Conservation (phyloP, 2,329 filamentous ascomycete species). For the Aaosphaeria arxii region DNA sequence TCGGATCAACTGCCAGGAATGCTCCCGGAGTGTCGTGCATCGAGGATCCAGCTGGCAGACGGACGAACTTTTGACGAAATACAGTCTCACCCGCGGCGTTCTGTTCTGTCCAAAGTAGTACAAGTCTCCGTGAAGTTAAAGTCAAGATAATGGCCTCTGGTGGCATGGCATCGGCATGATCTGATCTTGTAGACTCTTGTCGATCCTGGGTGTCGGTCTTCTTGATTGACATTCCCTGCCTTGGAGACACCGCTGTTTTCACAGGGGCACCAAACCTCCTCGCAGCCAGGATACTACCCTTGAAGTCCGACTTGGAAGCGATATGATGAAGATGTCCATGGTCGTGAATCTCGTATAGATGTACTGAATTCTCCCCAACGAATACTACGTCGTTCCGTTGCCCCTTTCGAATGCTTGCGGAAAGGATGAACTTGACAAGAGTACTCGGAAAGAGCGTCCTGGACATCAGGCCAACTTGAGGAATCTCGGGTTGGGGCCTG, state of each 20-base stretch:
- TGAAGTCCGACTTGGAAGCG: conserved; percentile 76
- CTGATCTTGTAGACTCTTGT: conserved; percentile 14
- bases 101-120: conserved; percentile 70
- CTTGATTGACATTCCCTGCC: conserved; percentile 19
- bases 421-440: conserved; percentile 71
- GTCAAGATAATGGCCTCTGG: conserved; percentile 80
- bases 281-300: conserved; percentile 73
- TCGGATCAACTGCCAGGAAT: conserved; percentile 75
- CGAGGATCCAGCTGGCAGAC: conserved; percentile 56
- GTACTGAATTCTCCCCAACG: conserved; percentile 76
- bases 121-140: conserved; percentile 67
- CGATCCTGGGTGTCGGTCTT: conserved; percentile 9
- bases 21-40: conserved; percentile 57
- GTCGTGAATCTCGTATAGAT: conserved; percentile 70
- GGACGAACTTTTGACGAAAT: conserved; percentile 61
- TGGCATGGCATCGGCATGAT: conserved; percentile 43
- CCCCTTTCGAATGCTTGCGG: conserved; percentile 70
- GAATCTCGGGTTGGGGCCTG: conserved; percentile 39
- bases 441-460: conserved; percentile 76
- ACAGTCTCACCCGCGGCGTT: conserved; percentile 45
- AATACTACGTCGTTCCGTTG: conserved; percentile 80
- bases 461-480: conserved; percentile 70
- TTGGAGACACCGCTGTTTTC: conserved; percentile 12
- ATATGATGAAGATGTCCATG: conserved; percentile 72
- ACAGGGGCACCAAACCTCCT: conserved; percentile 62